These are phyloP conservation scores for Elsinoe perseae DNA, from an alignment of 2,329 filamentous ascomycete genomes.

Conservation along the genomic window DNA sequence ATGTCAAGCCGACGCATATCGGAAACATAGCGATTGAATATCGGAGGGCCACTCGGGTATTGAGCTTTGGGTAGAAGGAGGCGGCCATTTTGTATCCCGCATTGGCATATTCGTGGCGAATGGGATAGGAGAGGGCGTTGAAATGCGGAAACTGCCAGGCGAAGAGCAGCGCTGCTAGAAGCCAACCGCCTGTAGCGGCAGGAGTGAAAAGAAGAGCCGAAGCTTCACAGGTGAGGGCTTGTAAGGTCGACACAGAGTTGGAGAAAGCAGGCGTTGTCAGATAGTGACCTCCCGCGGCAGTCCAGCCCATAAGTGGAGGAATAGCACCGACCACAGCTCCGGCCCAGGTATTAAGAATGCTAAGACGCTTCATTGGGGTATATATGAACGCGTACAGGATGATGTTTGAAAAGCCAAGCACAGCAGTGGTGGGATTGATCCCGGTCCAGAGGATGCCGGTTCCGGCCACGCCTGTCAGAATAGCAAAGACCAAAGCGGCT, in stretches of 20 bases:
- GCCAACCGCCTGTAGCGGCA: conserved; percentile 64
- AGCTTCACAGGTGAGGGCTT: conserved; percentile 24
- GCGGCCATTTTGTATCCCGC: conserved; percentile 65
- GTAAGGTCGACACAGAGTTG: conserved; percentile 15
- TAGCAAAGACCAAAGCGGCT: conserved; percentile 69
- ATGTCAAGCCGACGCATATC: conserved; percentile 72
- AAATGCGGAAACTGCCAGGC: conserved; percentile 99
- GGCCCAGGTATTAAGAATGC: conserved; percentile 86
- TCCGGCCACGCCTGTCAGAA: conserved; percentile 62
- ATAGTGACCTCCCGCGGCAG: conserved; percentile 81
- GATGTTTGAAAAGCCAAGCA: conserved; percentile 78
- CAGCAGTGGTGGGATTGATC: conserved; percentile 88
- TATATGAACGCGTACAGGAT: conserved; percentile 84
- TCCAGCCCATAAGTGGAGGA: conserved; percentile 96
- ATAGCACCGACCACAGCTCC: conserved; percentile 89
- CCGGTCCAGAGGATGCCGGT: conserved; percentile 72
- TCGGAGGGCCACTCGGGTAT: conserved; percentile 76
- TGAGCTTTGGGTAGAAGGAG: conserved; percentile 80
- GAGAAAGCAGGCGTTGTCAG: conserved; percentile 38
- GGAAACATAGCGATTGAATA: conserved; percentile 84
- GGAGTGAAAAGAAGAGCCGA: conserved; percentile 31
- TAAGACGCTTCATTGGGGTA: conserved; percentile 83
- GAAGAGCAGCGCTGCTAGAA: conserved; percentile 75
- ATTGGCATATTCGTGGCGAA: conserved; percentile 77
- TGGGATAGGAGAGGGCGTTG: conserved; percentile 83